Base-by-base conservation (phyloP, 2,329 filamentous ascomycete species). In the Alternaria burnsii region DNA sequence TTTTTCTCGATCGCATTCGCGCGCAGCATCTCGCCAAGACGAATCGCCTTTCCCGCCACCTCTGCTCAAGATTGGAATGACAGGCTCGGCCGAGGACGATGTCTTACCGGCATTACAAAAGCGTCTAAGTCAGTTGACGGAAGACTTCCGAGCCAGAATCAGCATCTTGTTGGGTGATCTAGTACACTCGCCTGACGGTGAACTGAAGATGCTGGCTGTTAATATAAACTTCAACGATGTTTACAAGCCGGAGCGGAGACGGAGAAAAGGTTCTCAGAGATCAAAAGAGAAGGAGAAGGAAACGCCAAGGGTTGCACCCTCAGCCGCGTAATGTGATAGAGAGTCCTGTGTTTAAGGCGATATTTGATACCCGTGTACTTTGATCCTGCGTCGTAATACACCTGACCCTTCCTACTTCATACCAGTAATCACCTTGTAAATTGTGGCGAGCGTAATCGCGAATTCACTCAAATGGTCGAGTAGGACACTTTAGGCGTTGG, bases 151-250 rank as follows among this genome's bases (percentile, higher is more conserved):
- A 62, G 85, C 86, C 1, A 87, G 91, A 28, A 86, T 98, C 50
- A 93, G 93, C 76, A 84, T 94, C 41, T 81, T 99, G 55, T 83
- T 99, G 4, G 93, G 95, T 14, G 96, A 99, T 77, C 79, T 99
- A 65, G 91, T 93, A 9, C 94, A 96, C 80, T 94, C 98, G 79
- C 90, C 93, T 1, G 95, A 99, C 77, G 89, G 94, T 52, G 95
- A 99, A 78, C 92, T 99, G 89, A 86, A 94, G 55, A 98, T 98
- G 83, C 81, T 99, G 67, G 95, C 93, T 40, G 93, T 98, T 47
- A 92, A 95, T 41, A 98, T 99, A 93, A 99, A 98, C 80, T 99
- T 98, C 80, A 99, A 99, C 79, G 94, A 98, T 76, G 91, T 97
- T 26, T 98, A 98, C 79, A 87, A 92, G 79, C 91, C 92, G 14